A percentile compares a stretch with the other conserved stretches of the same genome.
phyloP scores from a whole-genome alignment of 208 protist genomes.

The Porcisia deanei region DNA sequence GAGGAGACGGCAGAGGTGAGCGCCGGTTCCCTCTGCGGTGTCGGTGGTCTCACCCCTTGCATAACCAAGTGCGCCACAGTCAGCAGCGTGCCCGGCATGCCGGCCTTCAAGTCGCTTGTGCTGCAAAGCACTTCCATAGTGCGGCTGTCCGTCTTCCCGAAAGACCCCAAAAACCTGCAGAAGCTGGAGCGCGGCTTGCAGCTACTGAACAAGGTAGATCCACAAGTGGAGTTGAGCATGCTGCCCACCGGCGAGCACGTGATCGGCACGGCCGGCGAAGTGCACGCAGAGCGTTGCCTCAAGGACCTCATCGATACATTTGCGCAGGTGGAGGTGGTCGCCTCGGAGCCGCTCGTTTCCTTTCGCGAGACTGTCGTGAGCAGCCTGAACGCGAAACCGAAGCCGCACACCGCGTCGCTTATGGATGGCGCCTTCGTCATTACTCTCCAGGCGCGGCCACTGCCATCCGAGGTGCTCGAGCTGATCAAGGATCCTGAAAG shows the following conservation, averaged over 20 bases:
- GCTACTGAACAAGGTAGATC: conserved; percentile 96
- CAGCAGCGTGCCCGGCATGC: conserved; percentile 56
- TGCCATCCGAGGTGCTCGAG: conserved; percentile 76
- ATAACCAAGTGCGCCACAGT: conserved; percentile 97
- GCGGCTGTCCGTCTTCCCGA: conserved; percentile 94
- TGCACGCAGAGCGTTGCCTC: conserved; percentile 97
- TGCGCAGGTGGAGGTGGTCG: conserved; percentile 78
- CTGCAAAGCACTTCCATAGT: conserved; percentile 95
- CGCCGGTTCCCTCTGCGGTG: conserved; percentile 91
- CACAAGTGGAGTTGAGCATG: conserved; percentile 93
- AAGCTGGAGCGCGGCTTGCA: conserved; percentile 85
- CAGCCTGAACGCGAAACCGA: conserved; percentile 67
- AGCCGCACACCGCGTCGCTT: conserved; percentile 58
- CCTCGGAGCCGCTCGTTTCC: conserved; percentile 88
- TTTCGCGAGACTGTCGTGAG: conserved; percentile 85
- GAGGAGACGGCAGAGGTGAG: conserved; percentile 81
- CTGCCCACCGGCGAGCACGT: conserved; percentile 96
- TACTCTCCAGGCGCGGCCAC: conserved; percentile 66
- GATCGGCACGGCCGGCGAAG: conserved; percentile 95
- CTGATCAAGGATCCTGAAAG: conserved; percentile 70
- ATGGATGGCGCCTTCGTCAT: conserved; percentile 73
- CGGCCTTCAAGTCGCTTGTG: conserved; percentile 85
- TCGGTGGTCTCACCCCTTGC: conserved; percentile 91
- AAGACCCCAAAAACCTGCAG: conserved; percentile 76
- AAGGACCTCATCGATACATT: conserved; percentile 93